Evolutionary conservation across 2,329 filamentous ascomycete species (phyloP), one percentile per base, ranked within the genome.

Genomic region (Paracamarosporium sp.): DNA sequence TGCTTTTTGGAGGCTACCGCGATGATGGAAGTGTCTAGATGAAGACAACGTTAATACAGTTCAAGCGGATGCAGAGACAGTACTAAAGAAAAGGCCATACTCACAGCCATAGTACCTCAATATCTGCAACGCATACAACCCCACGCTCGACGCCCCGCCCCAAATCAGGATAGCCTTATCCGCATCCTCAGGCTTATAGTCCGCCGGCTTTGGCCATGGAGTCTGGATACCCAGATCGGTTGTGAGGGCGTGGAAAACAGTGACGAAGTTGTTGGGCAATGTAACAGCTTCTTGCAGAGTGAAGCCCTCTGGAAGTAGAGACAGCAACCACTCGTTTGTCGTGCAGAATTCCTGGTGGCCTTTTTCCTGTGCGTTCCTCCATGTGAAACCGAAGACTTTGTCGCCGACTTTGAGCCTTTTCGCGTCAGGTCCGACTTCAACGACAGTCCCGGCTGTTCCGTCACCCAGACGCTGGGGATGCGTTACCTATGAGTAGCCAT

Each of bases 341-440:
- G 84, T 86, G 47, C 82, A 75, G 67, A 81, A 87, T 33, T 84
- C 80, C 67, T 88, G 87, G 55, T 85, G 81, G 2, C 81, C 82
- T 54, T 83, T 83, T 65, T 85, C 81, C 41, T 79, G 74, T 12
- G 75, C 69, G 13, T 71, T 72, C 33, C 79, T 78, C 67, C 81
- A 85, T 1, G 81, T 78, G 69, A 86, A 87, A 2, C 83, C 81
- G 54, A 86, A 83, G 15, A 88, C 85, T 13, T 77, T 73, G 64
- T 88, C 85, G 0, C 86, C 85, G 20, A 83, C 70, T 5, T 69
- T 65, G n/a, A 88, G 69, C 7, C 73, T 74, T 54, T 79, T 78
- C 6, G 75, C 78, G 5, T 75, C 69, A 0, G 79, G 66, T 0
- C 85, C 85, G 4, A 84, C 70, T 45, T 82, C 78, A 2, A 84